Conservation (phyloP, 805 yeast species). For the Starmera dryadoides region DNA sequence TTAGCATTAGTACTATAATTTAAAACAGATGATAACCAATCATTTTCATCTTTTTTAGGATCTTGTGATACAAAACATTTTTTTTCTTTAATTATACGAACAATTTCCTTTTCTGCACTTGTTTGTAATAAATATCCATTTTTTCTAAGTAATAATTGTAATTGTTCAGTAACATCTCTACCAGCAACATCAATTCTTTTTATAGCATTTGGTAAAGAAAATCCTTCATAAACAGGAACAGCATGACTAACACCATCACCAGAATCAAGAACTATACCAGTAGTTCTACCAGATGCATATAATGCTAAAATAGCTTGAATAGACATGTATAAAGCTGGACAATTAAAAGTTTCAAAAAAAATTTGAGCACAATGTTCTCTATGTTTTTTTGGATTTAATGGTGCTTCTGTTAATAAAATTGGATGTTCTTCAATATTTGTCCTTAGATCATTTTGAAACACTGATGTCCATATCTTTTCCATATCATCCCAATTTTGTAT, state of each 20-base stretch:
- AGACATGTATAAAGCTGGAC: constrained; percentile 90
- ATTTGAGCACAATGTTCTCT: constrained; percentile 87
- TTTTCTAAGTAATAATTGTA: constrained; percentile 62
- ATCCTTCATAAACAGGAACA: constrained; percentile 89
- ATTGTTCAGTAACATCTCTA: constrained; percentile 70
- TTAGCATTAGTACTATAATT: constrained; percentile 7
- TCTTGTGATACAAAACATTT: constrained; percentile 59
- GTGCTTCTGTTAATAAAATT: constrained; percentile 80
- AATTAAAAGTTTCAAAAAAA: constrained; percentile 83
- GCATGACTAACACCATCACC: constrained; percentile 90
- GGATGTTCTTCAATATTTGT: constrained; percentile 78
- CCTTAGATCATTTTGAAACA: constrained; percentile 50
- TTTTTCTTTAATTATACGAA: constrained; percentile 69
- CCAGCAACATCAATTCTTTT: constrained; percentile 81
- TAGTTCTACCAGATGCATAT: constrained; percentile 85
- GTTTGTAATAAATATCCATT: constrained; percentile 60
- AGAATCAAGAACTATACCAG: constrained; percentile 84
- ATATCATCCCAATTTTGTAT: constrained; percentile 81
- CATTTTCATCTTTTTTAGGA: constrained; percentile 47
- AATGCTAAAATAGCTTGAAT: constrained; percentile 83
- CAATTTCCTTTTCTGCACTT: constrained; percentile 79
- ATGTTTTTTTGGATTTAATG: constrained; percentile 75
- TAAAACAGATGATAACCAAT: constrained; percentile 22
- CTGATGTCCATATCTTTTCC: constrained; percentile 73
- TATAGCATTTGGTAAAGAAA: constrained; percentile 65